Conservation (phyloP, 306 rosid species). For the Fragaria vesca region DNA sequence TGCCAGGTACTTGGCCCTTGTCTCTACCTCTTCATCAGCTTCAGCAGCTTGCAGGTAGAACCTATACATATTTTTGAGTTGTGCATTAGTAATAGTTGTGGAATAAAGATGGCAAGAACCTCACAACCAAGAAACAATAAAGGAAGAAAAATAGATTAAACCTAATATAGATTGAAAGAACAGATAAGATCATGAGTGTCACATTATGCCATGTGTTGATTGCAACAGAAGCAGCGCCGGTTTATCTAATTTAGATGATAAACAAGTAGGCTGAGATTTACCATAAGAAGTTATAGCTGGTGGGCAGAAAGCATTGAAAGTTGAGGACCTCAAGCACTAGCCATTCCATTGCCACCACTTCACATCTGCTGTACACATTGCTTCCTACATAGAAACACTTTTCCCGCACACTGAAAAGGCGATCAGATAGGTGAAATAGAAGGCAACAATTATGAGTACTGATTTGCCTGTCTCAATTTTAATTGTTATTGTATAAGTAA, state of each 20-base stretch:
- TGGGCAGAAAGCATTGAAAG: conserved; percentile 78
- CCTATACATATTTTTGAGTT: conserved; percentile 40
- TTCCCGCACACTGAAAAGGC: conserved; percentile 55
- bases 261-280: conserved; percentile 25
- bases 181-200: not conserved
- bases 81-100: not conserved
- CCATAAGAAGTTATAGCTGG: conserved; percentile 84
- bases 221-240: conserved; percentile 9
- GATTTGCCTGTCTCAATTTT: not conserved
- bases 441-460: not conserved
- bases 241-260: conserved; percentile 18
- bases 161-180: not conserved
- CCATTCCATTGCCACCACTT: conserved; percentile 99
- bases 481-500: not conserved
- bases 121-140: not conserved
- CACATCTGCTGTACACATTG: conserved; percentile 62
- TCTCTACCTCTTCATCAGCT: conserved; percentile 65
- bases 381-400: conserved; percentile 46
- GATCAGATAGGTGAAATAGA: conserved; percentile 17
- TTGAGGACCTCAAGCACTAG: conserved; percentile 81
- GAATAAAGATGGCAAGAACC: conserved; percentile 8
- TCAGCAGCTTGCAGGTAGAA: conserved; percentile 78
- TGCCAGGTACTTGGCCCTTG: conserved; percentile 70
- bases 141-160: not conserved
- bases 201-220: not conserved